phyloP scores from a whole-genome alignment of 176 grass and related monocot genomes.

The Oryza longistaminata region DNA sequence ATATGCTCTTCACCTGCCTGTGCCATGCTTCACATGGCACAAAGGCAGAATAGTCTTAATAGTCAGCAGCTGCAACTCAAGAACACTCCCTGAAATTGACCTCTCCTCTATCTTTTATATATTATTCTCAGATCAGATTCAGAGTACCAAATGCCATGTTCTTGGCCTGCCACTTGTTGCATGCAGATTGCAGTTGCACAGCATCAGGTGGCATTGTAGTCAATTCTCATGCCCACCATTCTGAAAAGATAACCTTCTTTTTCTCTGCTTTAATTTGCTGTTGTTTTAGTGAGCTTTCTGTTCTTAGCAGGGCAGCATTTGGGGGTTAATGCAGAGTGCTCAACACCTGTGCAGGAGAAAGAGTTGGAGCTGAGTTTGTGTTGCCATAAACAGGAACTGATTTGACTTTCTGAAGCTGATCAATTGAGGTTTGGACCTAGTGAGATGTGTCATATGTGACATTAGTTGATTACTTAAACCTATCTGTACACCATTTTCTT shows the following conservation, averaged over 20 bases:
- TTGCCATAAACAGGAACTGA: constrained; percentile 20
- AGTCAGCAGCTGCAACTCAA: constrained; percentile 12
- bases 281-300: background rate
- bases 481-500: constrained; percentile 22
- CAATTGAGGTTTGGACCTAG: background rate
- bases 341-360: constrained; percentile 41
- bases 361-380: constrained; percentile 4
- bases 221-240: constrained; percentile 28
- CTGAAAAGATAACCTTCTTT: constrained; percentile 40
- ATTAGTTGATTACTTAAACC: constrained; percentile 21
- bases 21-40: constrained; percentile 32
- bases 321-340: background rate
- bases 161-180: constrained; percentile 45
- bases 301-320: constrained; percentile 25
- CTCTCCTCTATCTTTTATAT: background rate
- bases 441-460: background rate
- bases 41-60: constrained; percentile 22
- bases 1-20: constrained; percentile 27
- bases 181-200: constrained; percentile 1
- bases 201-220: constrained; percentile 14
- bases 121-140: constrained; percentile 2
- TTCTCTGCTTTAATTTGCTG: background rate
- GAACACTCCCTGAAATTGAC: constrained; percentile 31
- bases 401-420: constrained; percentile 22
- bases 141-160: constrained; percentile 37